Evolutionary conservation across 73 alveolate species (phyloP), one percentile per base, ranked within the genome.

Genomic region (Symbiodinium pilosum): DNA sequence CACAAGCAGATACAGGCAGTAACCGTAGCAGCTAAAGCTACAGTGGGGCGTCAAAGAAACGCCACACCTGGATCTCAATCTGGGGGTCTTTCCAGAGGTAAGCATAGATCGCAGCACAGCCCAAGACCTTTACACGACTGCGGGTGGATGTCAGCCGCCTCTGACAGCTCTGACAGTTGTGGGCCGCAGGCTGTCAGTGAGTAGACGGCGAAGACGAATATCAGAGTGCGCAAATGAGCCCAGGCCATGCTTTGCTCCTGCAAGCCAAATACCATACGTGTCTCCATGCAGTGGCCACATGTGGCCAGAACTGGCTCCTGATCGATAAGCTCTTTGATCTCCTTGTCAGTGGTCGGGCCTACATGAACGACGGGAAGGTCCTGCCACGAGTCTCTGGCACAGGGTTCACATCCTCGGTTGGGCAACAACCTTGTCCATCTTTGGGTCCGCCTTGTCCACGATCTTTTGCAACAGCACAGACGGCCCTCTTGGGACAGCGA

Each of bases 301-400:
- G 38, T 64, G 30, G 30, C 30, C 36, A 64, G 81, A 28, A 12
- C 81, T 12, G 40, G 30, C 43, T 21, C 96, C 97, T 91, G 36
- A 52, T 91, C 81, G 84, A 91, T 88, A 75, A 91, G 39, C 36
- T 73, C 28, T 43, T 91, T 86, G 54, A 91, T 91, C 42, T 91
- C 97, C 43, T 68, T 54, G 30, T 91, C 97, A 24, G 75, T 91
- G 59, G 89, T 43, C 28, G 97, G 97, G 30, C 97, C 97, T 52
- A 91, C 97, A 41, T 91, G 97, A 51, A 91, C 97, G 68, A 91
- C 97, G 18, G 97, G 97, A 30, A 91, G 54, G 81, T 91, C 97
- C 97, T 91, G 81, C 59, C 93, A 28, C 32, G 16, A n/a, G n/a
- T n/a, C n/a, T 2, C 12, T 20, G 39, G 11, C 32, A 4, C 38